Conservation (phyloP, 441 rosid species). For the Adansonia madagascariensis region DNA sequence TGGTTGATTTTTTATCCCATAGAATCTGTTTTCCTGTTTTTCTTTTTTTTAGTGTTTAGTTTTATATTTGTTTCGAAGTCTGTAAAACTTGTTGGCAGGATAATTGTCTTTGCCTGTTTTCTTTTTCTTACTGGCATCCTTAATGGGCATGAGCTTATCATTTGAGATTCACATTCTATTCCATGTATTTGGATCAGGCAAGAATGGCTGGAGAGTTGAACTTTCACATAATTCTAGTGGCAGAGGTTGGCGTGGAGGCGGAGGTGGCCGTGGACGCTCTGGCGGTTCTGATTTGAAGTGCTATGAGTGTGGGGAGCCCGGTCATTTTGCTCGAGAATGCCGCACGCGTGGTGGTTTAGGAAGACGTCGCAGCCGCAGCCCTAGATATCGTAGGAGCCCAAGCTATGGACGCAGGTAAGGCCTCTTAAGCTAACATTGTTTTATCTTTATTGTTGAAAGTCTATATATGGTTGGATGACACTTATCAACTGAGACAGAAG, state of each 20-base stretch:
- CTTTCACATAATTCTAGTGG: conserved; percentile 70
- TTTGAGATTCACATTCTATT: background rate
- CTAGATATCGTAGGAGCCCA: conserved; percentile 73
- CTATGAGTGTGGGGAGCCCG: conserved; percentile 82
- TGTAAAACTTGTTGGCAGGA: background rate
- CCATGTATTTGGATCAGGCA: conserved; percentile 43
- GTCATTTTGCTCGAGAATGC: conserved; percentile 85
- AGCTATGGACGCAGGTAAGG: conserved; percentile 70
- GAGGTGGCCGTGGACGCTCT: conserved; percentile 65
- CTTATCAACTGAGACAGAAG: conserved; percentile 43
- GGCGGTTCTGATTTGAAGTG: conserved; percentile 81
- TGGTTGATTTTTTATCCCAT: background rate
- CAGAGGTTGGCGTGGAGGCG: conserved; percentile 57
- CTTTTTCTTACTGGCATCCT: conserved; percentile 5
- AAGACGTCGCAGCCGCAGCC: conserved; percentile 72
- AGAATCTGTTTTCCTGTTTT: background rate
- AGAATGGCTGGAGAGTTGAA: conserved; percentile 80
- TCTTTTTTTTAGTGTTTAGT: no score
- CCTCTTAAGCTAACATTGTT: background rate
- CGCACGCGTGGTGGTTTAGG: conserved; percentile 61
- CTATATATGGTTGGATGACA: conserved; percentile 4
- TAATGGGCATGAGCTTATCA: background rate
- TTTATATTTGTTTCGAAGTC: background rate
- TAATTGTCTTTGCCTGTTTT: background rate
- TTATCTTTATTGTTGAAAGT: background rate